These are phyloP conservation scores for Lodderomyces metapsilosis DNA, from an alignment of 1,139 yeast genomes.

Conservation along the genomic window DNA sequence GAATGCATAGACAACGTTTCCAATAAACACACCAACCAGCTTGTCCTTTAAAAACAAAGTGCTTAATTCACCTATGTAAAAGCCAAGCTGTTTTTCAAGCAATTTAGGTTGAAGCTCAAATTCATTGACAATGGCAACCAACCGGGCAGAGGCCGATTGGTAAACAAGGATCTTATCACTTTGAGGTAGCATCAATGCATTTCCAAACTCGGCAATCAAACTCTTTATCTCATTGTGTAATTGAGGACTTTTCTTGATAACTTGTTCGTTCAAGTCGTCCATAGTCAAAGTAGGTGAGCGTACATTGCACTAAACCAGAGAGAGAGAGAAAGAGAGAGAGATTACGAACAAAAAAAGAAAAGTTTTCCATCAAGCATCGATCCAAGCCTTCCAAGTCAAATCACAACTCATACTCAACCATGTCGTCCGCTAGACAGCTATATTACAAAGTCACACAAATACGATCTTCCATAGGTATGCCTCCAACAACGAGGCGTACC, in stretches of 20 bases:
- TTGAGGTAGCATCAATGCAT: neutral
- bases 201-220: neutral
- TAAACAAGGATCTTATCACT: conserved; percentile 3
- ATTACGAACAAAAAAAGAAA: neutral
- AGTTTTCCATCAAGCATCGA: conserved; percentile 14
- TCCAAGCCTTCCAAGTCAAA: too few species aligned
- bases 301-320: neutral
- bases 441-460: conserved; percentile 67
- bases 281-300: conserved; percentile 11
- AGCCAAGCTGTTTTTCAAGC: conserved; percentile 40
- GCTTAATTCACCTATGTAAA: conserved; percentile 30
- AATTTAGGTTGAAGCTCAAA: conserved; percentile 59
- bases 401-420: neutral
- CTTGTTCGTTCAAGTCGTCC: conserved; percentile 22
- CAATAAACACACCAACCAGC: conserved; percentile 11
- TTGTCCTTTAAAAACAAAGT: conserved; percentile 21
- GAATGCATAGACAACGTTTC: conserved; percentile 51
- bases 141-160: conserved; percentile 6
- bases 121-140: conserved; percentile 26
- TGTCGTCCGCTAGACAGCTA: conserved; percentile 18
- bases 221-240: conserved; percentile 17
- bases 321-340: neutral
- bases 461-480: conserved; percentile 84
- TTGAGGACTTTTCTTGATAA: conserved; percentile 19
- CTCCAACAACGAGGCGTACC: conserved; percentile 63